Percentiles rank a stretch among this genome's conserved stretches.
Conservation (phyloP, 2,329 filamentous ascomycete genomes). For the Metarhizium humberi region DNA sequence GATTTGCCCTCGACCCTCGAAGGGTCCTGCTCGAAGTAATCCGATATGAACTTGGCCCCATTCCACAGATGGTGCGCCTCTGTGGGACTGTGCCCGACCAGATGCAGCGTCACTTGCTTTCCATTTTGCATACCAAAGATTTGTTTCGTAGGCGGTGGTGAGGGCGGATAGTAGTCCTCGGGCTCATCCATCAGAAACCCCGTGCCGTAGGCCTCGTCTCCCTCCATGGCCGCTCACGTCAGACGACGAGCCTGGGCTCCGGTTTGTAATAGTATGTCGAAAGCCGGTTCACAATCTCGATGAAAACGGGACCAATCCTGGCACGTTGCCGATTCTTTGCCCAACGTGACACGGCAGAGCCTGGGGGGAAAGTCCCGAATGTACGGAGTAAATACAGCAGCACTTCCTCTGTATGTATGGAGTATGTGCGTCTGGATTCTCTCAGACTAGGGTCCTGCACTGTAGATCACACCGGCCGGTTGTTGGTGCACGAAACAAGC, state of each 20-base stretch:
- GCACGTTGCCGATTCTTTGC: too few relatives aligned
- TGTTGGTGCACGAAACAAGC: not conserved
- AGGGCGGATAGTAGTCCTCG: slow-evolving; percentile 67
- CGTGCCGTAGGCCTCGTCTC: slow-evolving; percentile 26
- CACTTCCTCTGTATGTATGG: too few relatives aligned
- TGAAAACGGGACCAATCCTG: too few relatives aligned
- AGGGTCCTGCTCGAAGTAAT: slow-evolving; percentile 67
- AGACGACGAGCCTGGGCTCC: not conserved
- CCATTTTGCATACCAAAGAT: slow-evolving; percentile 62
- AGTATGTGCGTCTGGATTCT: too few relatives aligned
- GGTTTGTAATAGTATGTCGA: too few relatives aligned
- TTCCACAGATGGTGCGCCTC: slow-evolving; percentile 94
- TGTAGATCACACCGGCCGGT: not conserved
- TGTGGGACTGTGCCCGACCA: slow-evolving; percentile 80
- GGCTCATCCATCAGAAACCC: slow-evolving; percentile 69
- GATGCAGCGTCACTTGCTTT: slow-evolving; percentile 56
- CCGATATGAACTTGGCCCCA: slow-evolving; percentile 66
- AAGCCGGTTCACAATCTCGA: too few relatives aligned
- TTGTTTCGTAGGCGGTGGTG: slow-evolving; percentile 65
- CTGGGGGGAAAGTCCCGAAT: too few relatives aligned
- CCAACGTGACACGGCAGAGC: too few relatives aligned
- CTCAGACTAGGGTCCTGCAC: not conserved
- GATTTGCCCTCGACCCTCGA: slow-evolving; percentile 53
- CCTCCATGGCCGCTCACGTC: slow-evolving; percentile 7
- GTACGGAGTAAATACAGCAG: too few relatives aligned